phyloP scores from a whole-genome alignment of 2,329 filamentous ascomycete genomes.

The Ascochyta koolunga region DNA sequence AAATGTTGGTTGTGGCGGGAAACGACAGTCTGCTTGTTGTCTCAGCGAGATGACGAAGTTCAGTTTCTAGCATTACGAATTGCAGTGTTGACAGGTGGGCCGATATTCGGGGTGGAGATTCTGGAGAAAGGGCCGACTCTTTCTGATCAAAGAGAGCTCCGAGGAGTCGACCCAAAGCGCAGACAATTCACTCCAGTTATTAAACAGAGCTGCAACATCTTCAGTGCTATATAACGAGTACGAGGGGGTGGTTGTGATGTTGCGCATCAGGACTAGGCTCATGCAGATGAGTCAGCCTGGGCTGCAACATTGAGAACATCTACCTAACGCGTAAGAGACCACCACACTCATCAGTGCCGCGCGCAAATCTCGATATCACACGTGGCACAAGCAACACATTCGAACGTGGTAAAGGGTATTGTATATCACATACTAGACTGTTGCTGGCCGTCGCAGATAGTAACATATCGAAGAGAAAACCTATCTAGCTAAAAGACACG shows the following conservation, averaged over 20 bases:
- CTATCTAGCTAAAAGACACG: conserved; percentile 33
- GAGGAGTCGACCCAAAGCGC: not conserved
- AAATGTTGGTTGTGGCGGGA: not conserved
- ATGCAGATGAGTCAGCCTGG: not conserved
- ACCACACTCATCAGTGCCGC: not conserved
- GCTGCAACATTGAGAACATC: not conserved
- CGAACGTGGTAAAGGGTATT: conserved; percentile 27
- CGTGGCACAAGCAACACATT: not conserved
- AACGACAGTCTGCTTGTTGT: not conserved
- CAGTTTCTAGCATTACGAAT: not conserved
- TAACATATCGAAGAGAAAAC: conserved; percentile 39
- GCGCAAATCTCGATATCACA: not conserved
- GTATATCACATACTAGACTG: conserved; percentile 35
- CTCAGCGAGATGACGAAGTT: not conserved
- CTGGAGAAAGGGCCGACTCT: conserved; percentile 14
- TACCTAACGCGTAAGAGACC: not conserved
- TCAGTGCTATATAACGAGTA: not conserved
- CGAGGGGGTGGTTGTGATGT: not conserved
- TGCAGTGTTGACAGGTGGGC: conserved; percentile 2
- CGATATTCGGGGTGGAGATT: conserved; percentile 12
- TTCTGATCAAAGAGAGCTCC: not conserved
- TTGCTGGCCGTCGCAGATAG: conserved; percentile 31
- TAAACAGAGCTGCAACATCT: not conserved
- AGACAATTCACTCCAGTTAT: not conserved
- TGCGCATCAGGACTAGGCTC: not conserved